Conservation (phyloP, 345 rosid species). For the Sapria himalayana region DNA sequence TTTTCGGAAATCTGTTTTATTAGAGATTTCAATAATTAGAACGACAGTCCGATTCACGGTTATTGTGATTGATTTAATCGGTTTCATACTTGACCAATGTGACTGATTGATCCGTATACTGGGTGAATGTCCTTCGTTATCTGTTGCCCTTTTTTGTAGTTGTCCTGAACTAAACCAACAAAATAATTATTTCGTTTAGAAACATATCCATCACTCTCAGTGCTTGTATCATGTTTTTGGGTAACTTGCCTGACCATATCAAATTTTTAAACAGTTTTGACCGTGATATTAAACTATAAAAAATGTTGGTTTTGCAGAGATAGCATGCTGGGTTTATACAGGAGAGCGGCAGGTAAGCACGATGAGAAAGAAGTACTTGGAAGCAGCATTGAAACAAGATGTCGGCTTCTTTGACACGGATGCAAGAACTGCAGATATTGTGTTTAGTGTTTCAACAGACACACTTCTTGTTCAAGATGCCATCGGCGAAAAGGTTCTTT, state of each 20-base stretch:
- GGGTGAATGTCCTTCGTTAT: slow-evolving; percentile 15
- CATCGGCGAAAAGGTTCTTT: slow-evolving; percentile 79
- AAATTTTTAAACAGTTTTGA: too few species aligned
- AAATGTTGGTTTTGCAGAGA: slow-evolving; percentile 35
- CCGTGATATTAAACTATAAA: too few species aligned
- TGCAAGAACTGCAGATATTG: slow-evolving; percentile 95
- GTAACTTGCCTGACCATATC: too few species aligned
- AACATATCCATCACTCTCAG: too few species aligned
- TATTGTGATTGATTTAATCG: slow-evolving; percentile 9
- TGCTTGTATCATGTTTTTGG: too few species aligned
- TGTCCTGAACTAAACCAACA: too few species aligned
- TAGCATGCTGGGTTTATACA: slow-evolving; percentile 95
- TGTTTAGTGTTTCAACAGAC: slow-evolving; percentile 95
- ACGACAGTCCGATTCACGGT: background rate
- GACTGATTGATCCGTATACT: slow-evolving; percentile 26
- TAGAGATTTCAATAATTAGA: too few species aligned
- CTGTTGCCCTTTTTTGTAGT: slow-evolving; percentile 6
- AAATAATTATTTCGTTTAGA: too few species aligned
- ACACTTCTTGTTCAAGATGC: slow-evolving; percentile 99
- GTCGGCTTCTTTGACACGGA: slow-evolving; percentile 97
- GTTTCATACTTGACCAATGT: slow-evolving; percentile 13
- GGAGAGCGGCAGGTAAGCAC: slow-evolving; percentile 94
- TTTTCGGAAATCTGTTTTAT: slow-evolving; percentile 1
- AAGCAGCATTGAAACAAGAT: slow-evolving; percentile 89
- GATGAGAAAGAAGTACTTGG: slow-evolving; percentile 79